Evolutionary conservation across 192 early-diverging fungal species (phyloP).

Genomic region (Spinellus fusiger): DNA sequence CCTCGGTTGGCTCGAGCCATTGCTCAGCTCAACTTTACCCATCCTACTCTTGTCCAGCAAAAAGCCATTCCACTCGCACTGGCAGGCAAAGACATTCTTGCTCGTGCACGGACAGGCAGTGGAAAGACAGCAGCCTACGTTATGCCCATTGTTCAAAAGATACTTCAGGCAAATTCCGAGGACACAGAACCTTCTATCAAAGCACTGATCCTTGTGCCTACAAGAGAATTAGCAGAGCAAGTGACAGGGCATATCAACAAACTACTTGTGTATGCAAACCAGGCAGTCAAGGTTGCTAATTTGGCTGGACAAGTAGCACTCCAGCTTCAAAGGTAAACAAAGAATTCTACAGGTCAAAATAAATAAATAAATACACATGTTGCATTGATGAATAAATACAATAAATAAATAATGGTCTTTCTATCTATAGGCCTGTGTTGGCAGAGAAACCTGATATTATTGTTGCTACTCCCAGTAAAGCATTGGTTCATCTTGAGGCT

Average conservation of each 20-base stretch:
- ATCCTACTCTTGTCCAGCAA: conserved; percentile 87
- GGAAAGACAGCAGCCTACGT: conserved; percentile 97
- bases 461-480: conserved; percentile 79
- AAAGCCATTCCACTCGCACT: conserved; percentile 87
- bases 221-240: conserved; percentile 93
- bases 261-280: conserved; percentile 68
- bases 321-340: conserved; percentile 52
- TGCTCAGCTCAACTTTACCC: conserved; percentile 71
- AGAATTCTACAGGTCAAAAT: background rate
- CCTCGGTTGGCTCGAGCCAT: conserved; percentile 83
- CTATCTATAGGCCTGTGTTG: conserved; percentile 59
- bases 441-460: conserved; percentile 83
- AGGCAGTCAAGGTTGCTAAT: conserved; percentile 58
- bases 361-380: no score
- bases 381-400: background rate
- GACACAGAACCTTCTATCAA: conserved; percentile 30
- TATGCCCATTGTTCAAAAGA: conserved; percentile 87
- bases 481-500: conserved; percentile 69
- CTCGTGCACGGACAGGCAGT: conserved; percentile 86
- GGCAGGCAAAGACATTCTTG: conserved; percentile 89
- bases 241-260: conserved; percentile 72
- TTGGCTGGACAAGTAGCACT: conserved; percentile 50
- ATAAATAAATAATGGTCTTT: background rate
- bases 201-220: conserved; percentile 86
- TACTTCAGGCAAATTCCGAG: conserved; percentile 58